Evolutionary conservation across 768 basidiomycete genomes (phyloP).

Genomic region (Hygrophorus pudorinus): DNA sequence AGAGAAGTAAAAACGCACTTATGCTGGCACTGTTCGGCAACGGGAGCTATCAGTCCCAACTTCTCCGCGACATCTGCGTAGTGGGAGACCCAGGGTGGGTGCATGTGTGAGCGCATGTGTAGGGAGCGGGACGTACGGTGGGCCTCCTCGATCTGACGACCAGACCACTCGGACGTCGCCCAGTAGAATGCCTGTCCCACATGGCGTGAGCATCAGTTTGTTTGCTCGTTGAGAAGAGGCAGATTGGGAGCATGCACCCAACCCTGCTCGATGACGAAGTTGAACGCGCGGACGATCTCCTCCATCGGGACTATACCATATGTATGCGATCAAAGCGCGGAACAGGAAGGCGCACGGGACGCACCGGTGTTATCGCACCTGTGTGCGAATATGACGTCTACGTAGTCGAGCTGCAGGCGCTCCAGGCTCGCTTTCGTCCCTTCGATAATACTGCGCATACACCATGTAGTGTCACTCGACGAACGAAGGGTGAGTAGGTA

Average conservation of each 20-base stretch:
- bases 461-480: not conserved
- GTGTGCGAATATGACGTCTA: conserved; percentile 66
- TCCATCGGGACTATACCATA: conserved; percentile 46
- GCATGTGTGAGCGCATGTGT: no score
- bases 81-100: no score
- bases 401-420: conserved; percentile 67
- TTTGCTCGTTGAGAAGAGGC: not conserved
- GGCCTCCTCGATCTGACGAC: conserved; percentile 58
- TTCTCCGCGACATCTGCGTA: no score
- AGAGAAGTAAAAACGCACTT: no score
- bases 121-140: conserved; percentile 29
- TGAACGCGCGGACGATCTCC: conserved; percentile 76
- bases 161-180: conserved; percentile 75
- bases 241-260: conserved; percentile 31
- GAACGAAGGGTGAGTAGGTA: no score
- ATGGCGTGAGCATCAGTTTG: not conserved
- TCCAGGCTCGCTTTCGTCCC: conserved; percentile 57
- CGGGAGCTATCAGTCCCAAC: no score
- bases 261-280: conserved; percentile 63
- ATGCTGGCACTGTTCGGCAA: no score
- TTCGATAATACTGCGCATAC: conserved; percentile 50
- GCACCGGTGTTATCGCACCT: conserved; percentile 47
- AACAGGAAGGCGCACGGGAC: conserved; percentile 4
- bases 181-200: conserved; percentile 47
- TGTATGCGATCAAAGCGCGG: not conserved